phyloP scores from a whole-genome alignment of 176 grass and related monocot genomes.

The Thinopyrum elongatum region DNA sequence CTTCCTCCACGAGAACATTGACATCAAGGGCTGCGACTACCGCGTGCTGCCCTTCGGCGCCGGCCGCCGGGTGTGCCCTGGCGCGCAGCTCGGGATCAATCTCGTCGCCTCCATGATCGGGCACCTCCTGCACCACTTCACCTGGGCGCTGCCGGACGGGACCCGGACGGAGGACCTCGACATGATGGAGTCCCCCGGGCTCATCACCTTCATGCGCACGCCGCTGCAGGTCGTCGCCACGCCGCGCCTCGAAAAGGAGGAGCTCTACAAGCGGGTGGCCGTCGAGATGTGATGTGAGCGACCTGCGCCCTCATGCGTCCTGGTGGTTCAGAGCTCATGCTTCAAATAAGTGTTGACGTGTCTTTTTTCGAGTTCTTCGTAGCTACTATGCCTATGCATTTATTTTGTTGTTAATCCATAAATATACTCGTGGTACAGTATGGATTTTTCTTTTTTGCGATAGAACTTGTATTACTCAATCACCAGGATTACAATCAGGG shows the following conservation, averaged over 20 bases:
- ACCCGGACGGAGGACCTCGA: background rate
- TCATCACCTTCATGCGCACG: background rate
- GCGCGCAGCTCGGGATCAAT: background rate
- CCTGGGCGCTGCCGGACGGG: background rate
- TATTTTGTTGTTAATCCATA: too few species aligned
- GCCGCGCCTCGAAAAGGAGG: background rate
- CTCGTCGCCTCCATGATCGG: background rate
- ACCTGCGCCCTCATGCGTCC: too few species aligned
- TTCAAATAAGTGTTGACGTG: too few species aligned
- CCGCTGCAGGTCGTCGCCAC: conserved; percentile 1
- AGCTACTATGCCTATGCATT: too few species aligned
- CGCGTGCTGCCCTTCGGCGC: conserved; percentile 52
- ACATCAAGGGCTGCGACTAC: conserved; percentile 64
- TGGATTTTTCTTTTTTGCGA: too few species aligned
- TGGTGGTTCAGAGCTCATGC: too few species aligned
- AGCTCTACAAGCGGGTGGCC: background rate
- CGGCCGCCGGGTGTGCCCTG: conserved; percentile 43
- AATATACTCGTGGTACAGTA: too few species aligned
- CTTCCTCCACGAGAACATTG: conserved; percentile 42
- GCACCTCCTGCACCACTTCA: background rate
- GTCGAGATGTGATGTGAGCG: background rate
- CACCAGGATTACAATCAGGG: too few species aligned
- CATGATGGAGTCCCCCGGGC: background rate
- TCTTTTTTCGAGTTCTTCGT: too few species aligned
- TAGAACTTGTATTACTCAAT: too few species aligned